Evolutionary conservation across 257 asterid species (phyloP).

Genomic region (Gentiana macrophylla): DNA sequence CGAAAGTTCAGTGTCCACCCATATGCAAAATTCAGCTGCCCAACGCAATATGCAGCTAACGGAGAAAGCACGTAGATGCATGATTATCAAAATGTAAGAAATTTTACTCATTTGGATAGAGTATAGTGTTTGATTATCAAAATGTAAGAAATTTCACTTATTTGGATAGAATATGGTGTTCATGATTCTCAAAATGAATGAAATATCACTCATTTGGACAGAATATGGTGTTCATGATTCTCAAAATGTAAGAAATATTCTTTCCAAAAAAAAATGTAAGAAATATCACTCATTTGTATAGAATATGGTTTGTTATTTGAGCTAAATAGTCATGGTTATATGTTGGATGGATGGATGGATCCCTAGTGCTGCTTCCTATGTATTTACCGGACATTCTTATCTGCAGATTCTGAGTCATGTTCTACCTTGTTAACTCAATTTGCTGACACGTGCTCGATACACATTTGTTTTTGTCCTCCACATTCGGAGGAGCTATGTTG

Average conservation of each 20-base stretch:
- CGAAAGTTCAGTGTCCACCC: constrained; percentile 48
- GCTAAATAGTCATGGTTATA: not conserved
- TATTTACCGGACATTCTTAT: not conserved
- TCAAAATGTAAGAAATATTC: constrained; percentile 52
- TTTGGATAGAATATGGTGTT: constrained; percentile 4
- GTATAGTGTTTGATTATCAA: constrained; percentile 25
- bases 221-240: constrained; percentile 21
- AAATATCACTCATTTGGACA: constrained; percentile 1
- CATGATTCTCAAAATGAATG: constrained; percentile 57
- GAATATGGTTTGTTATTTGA: not conserved
- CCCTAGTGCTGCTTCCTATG: not conserved
- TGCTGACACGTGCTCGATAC: no score
- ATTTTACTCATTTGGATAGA: constrained; percentile 1
- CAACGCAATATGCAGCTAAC: constrained; percentile 31
- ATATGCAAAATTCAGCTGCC: constrained; percentile 55
- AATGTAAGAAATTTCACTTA: constrained; percentile 45
- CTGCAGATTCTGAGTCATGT: no score
- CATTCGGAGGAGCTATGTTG: no score
- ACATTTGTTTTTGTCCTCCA: no score
- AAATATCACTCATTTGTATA: constrained; percentile 2
- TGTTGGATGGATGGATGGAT: not conserved
- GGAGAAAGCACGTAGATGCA: constrained; percentile 48
- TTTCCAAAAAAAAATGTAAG: constrained; percentile 44
- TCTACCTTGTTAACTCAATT: no score
- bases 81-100: constrained; percentile 62